Percentiles rank a stretch among this genome's conserved stretches.
Evolutionary conservation across 371 early-diverging fungal genomes (phyloP).

Genomic region (Dentiscutata heterogama): DNA sequence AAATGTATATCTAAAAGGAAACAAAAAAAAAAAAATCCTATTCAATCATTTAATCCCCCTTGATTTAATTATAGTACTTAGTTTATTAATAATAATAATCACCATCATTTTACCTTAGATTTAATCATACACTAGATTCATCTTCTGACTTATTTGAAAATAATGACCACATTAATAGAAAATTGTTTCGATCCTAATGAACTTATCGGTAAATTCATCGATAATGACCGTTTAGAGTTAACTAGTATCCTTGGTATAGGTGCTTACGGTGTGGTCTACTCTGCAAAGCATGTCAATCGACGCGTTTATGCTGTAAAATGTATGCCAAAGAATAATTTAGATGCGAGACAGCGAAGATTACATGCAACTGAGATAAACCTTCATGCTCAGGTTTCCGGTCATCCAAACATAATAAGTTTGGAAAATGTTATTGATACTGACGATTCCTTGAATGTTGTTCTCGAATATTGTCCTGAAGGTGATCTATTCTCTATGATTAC

Average conservation of each 20-base stretch:
- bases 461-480: conserved; percentile 77
- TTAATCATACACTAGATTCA: too few relatives aligned
- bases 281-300: conserved; percentile 26
- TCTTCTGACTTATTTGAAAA: too few relatives aligned
- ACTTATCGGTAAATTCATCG: conserved; percentile 16
- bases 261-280: conserved; percentile 39
- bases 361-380: conserved; percentile 8
- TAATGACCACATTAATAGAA: neutral
- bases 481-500: conserved; percentile 78
- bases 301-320: conserved; percentile 30
- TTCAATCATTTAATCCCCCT: too few relatives aligned
- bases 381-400: conserved; percentile 36
- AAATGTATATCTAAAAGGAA: too few relatives aligned
- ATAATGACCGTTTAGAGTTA: conserved; percentile 28
- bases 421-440: conserved; percentile 33
- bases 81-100: too few relatives aligned
- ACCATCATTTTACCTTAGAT: too few relatives aligned
- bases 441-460: conserved; percentile 60
- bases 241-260: conserved; percentile 25
- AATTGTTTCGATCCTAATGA: conserved; percentile 21
- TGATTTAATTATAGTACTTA: too few relatives aligned
- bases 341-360: conserved; percentile 13
- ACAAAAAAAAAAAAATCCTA: too few relatives aligned
- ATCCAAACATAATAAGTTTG: conserved; percentile 32
- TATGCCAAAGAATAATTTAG: conserved; percentile 17